These are phyloP conservation scores for Solanum pimpinellifolium DNA, from an alignment of 257 asterid species.

Conservation along the genomic window DNA sequence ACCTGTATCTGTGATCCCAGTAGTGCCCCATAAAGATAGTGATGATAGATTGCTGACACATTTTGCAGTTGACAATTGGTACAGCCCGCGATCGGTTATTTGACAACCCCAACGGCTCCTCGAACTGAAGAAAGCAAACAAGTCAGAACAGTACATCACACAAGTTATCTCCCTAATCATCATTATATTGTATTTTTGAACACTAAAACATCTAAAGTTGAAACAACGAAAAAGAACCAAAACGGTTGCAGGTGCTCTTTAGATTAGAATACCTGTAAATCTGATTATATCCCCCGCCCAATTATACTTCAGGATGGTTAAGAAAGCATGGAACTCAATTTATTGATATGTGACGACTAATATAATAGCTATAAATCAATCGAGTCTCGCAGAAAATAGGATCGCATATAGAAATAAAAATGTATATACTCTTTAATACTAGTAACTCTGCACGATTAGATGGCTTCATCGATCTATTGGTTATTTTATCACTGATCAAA, in stretches of 20 bases:
- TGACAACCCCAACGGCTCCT: conserved; percentile 96
- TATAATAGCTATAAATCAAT: not conserved
- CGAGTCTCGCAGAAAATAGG: not conserved
- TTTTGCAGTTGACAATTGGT: conserved; percentile 55
- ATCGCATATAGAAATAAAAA: not conserved
- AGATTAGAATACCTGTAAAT: not conserved
- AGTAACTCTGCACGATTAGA: not conserved
- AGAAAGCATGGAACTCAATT: not conserved
- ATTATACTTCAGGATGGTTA: not conserved
- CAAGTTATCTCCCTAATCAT: not conserved
- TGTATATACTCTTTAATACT: not conserved
- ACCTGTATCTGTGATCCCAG: conserved; percentile 65
- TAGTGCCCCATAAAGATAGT: conserved; percentile 76
- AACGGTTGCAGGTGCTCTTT: not conserved
- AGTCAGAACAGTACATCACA: conserved; percentile 3
- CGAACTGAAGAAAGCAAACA: conserved; percentile 35
- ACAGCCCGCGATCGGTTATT: conserved; percentile 70
- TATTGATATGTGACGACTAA: not conserved
- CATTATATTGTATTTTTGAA: not conserved
- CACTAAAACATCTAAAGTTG: too few species aligned
- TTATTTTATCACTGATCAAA: not conserved
- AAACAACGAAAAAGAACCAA: not conserved
- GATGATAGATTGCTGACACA: conserved; percentile 66
- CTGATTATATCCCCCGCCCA: not conserved
- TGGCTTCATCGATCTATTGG: not conserved